phyloP scores from a whole-genome alignment of 2,329 filamentous ascomycete genomes.

The Ceratocystis harringtonii region DNA sequence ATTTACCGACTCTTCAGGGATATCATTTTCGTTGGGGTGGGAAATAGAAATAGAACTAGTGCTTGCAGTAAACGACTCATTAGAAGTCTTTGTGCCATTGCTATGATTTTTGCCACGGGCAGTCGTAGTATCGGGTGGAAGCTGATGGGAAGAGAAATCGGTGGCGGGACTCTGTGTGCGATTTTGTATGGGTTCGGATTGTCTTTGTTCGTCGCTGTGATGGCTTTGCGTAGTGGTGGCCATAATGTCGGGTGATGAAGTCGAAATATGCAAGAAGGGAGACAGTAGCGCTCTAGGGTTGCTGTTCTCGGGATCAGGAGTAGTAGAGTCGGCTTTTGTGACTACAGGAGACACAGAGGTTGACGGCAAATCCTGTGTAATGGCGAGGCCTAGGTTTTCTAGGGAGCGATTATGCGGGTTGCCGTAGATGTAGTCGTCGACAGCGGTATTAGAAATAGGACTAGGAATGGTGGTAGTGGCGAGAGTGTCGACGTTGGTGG shows the following conservation, averaged over 20 bases:
- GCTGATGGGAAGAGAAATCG: neutral
- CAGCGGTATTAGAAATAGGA: neutral
- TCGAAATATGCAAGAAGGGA: neutral
- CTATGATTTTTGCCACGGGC: neutral
- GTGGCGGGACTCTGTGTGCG: neutral
- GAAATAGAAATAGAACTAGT: constrained; percentile 38
- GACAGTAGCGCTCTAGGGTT: neutral
- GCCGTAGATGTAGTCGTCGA: constrained; percentile 18
- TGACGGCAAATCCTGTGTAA: neutral
- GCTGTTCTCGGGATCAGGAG: neutral
- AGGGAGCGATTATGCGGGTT: neutral
- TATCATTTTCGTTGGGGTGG: constrained; percentile 34
- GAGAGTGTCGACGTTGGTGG: neutral
- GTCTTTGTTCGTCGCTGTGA: neutral
- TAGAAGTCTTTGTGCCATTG: constrained; percentile 25
- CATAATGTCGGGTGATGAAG: constrained; percentile 1
- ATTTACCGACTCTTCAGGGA: constrained; percentile 25
- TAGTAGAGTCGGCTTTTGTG: neutral
- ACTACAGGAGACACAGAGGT: neutral
- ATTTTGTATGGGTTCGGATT: neutral
- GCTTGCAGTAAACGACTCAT: constrained; percentile 41
- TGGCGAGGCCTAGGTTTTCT: neutral
- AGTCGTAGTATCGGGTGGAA: neutral
- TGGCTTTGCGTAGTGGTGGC: neutral
- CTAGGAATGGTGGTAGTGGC: neutral